Base-by-base conservation (phyloP, 495 filamentous ascomycete genomes). In the Pyronema domesticum region DNA sequence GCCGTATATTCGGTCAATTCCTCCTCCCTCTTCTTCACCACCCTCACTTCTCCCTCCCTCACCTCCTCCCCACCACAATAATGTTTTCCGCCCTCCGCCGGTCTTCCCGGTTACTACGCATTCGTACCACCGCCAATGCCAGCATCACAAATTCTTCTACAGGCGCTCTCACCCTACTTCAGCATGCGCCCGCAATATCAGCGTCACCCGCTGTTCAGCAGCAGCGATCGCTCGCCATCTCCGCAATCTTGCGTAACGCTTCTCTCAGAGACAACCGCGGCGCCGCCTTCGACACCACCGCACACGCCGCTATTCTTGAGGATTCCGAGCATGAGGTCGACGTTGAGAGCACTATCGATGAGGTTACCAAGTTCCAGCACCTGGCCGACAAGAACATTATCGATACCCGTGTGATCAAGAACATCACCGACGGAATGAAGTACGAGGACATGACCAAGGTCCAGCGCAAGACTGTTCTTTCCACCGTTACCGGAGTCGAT, bases 381-480 rank as follows among this genome's bases (percentile, higher is more conserved):
- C 71, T 98, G 33, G 67, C 67, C 23, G 69, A 73, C 3, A 67
- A 77, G 19, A 76, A 76, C 11, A 60, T 86, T 48, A 78, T 96
- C 35, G 69, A 89, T 60, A 57, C 65, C 4, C 71, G 68, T 36
- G 68, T 96, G 46, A 74, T 95, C 54, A 56, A 73, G 6, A 79
- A 80, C 43, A 78, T 96, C 60, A 85, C 79, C 0, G 57, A 75
- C 18, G 74, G 77, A 15, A 91, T 95, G 83, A 69, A 73, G 3
- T 76, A 94, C 59, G 74, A 82, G 18, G 81, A 74, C 39, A 95
- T 98, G 89, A 96, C 91, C 3, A 78, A 88, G 7, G 89, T 98
- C n/a, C 91, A 98, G 62, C 73, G 76, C 35, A 67, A 79, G 67
- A 94, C 93, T 3, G 85, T 98, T 61, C 77, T 79, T 45, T 71